Evolutionary conservation across 1,284 basidiomycete genomes (phyloP).

Genomic region (Coniophora puteana): DNA sequence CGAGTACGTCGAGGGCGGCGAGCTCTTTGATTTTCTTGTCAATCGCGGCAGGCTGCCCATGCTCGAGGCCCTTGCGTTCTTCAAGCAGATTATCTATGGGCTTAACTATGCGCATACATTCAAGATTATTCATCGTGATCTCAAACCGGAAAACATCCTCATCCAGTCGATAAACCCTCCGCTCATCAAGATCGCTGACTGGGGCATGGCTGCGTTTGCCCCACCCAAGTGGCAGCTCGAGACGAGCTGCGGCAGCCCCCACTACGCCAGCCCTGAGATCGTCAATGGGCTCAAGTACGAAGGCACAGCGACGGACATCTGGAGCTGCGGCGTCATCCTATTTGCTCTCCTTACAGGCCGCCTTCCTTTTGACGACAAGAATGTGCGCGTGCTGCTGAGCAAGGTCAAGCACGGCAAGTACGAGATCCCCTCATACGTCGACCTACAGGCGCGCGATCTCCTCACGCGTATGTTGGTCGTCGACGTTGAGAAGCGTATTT

Average conservation of each 20-base stretch:
- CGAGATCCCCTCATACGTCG: slow-evolving; percentile 74
- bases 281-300: slow-evolving; percentile 93
- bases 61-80: slow-evolving; percentile 88
- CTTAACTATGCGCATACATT: slow-evolving; percentile 98
- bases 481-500: slow-evolving; percentile 84
- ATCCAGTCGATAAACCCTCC: slow-evolving; percentile 82
- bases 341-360: slow-evolving; percentile 85
- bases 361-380: slow-evolving; percentile 88
- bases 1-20: slow-evolving; percentile 97
- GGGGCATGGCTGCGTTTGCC: slow-evolving; percentile 97
- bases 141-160: slow-evolving; percentile 97
- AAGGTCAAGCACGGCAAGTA: slow-evolving; percentile 92
- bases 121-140: slow-evolving; percentile 98
- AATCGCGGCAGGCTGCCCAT: slow-evolving; percentile 81
- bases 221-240: slow-evolving; percentile 82
- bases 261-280: slow-evolving; percentile 98
- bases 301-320: slow-evolving; percentile 92
- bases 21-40: slow-evolving; percentile 97
- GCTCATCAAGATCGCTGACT: slow-evolving; percentile 96
- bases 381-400: slow-evolving; percentile 75
- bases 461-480: slow-evolving; percentile 86
- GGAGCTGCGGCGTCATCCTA: slow-evolving; percentile 91
- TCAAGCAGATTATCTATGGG: slow-evolving; percentile 96
- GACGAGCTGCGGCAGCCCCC: slow-evolving; percentile 96
- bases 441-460: slow-evolving; percentile 72